Evolutionary conservation across 2,329 filamentous ascomycete genomes (phyloP), one percentile per base, ranked within the genome.

Genomic region (Microdochium nivale): DNA sequence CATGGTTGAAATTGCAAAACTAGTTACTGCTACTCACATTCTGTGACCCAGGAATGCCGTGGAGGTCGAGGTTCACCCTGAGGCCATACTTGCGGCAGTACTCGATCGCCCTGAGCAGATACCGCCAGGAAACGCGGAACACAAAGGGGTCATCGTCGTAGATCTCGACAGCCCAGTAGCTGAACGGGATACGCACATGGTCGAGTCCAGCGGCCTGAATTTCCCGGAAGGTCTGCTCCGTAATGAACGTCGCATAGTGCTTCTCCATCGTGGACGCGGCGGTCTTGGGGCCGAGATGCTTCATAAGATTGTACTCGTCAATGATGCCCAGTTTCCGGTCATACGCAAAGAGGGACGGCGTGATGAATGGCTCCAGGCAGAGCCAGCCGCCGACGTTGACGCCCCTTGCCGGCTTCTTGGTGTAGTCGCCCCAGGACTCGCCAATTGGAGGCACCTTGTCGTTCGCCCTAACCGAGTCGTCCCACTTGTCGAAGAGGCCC

Each of bases 331-430:
- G 58, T 16, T 67, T 65, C 4, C 75, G 72, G 64, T 86, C 89
- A 55, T 78, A 79, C 55, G 82, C 71, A 70, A 99, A 99, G 25
- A 96, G 78, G 0, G 91, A 96, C 0, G 94, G 94, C 3, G 89
- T 92, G 65, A 99, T 97, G 66, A 95, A 96, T 0, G 94, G 94
- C 63, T 99, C 94, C 13, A 99, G 72, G 2, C 87, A 88, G 1
- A 99, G 79, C 94, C 94, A 99, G 13, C 94, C 94, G 49, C 94
- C 94, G 1, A 97, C 66, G 61, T 96, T 97, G 33, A 97, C 89
- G 1, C 94, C 94, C 7, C 92, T 83, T 24, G 95, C 90, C 2
- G 91, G 90, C 51, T 77, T 83, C 23, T 80, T 82, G 2, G 83
- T 80, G 60, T 97, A 99, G 2, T 85, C 73, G 7, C 83, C 83